Evolutionary conservation across 768 basidiomycete genomes (phyloP).

Genomic region (Boletus eberwhitei): DNA sequence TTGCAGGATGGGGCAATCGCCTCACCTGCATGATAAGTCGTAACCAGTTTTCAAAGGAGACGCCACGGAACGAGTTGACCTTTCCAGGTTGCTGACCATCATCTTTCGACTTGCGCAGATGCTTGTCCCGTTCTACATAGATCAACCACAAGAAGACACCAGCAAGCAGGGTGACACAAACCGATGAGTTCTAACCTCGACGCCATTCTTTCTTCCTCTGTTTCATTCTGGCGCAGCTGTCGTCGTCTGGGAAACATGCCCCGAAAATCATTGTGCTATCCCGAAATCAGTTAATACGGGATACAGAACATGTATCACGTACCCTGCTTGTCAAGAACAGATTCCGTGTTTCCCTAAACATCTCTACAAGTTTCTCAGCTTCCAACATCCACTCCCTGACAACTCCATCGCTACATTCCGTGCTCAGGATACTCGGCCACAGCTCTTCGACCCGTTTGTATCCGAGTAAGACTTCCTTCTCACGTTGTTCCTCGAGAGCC

Average conservation of each 20-base stretch:
- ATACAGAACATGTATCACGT: constrained; percentile 31
- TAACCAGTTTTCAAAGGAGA: constrained; percentile 83
- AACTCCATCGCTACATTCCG: constrained; percentile 44
- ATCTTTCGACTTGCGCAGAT: constrained; percentile 46
- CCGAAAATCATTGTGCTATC: constrained; percentile 19
- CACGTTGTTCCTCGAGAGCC: constrained; percentile 62
- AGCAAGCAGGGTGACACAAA: not conserved
- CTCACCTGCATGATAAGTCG: constrained; percentile 77
- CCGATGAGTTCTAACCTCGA: constrained; percentile 69
- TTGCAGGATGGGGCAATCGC: not conserved
- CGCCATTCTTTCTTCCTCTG: constrained; percentile 39
- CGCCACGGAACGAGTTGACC: constrained; percentile 72
- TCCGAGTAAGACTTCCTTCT: constrained; percentile 57
- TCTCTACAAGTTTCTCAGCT: constrained; percentile 83
- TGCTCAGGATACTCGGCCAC: constrained; percentile 52
- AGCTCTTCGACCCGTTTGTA: constrained; percentile 59
- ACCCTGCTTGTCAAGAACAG: constrained; percentile 80
- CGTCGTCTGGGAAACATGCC: constrained; percentile 20
- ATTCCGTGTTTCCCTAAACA: constrained; percentile 82
- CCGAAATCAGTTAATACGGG: constrained; percentile 1
- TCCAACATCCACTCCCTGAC: constrained; percentile 75
- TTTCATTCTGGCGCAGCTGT: constrained; percentile 12
- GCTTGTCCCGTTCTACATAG: constrained; percentile 24
- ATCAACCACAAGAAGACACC: not conserved
- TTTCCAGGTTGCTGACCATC: constrained; percentile 39